phyloP scores from a whole-genome alignment of 441 rosid genomes.

The Adansonia rubrostipa region DNA sequence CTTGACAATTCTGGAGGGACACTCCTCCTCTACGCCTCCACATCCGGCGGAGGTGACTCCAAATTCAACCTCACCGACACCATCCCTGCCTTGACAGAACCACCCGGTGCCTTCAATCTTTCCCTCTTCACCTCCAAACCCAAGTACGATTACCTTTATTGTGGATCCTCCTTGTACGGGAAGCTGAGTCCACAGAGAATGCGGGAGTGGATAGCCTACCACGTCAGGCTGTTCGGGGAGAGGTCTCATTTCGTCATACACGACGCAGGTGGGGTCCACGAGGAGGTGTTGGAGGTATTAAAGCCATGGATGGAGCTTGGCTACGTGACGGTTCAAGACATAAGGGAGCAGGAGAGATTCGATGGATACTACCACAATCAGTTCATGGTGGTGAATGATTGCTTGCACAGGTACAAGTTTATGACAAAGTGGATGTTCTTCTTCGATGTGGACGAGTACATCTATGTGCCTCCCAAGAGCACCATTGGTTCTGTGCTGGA shows the following conservation, averaged over 20 bases:
- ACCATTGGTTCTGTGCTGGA: constrained; percentile 62
- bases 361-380: constrained; percentile 96
- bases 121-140: constrained; percentile 47
- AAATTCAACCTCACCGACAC: constrained; percentile 56
- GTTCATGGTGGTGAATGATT: constrained; percentile 90
- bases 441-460: constrained; percentile 87
- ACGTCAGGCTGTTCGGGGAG: constrained; percentile 67
- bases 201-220: constrained; percentile 90
- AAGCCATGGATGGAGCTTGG: constrained; percentile 93
- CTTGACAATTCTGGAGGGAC: constrained; percentile 68
- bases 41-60: constrained; percentile 66
- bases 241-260: constrained; percentile 80
- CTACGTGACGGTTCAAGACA: constrained; percentile 77
- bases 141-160: constrained; percentile 78
- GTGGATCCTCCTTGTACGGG: constrained; percentile 84
- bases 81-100: constrained; percentile 54
- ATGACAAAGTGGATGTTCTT: constrained; percentile 86
- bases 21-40: constrained; percentile 65
- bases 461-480: constrained; percentile 57
- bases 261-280: constrained; percentile 85
- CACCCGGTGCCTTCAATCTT: constrained; percentile 45
- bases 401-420: constrained; percentile 77
- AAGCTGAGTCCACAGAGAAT: constrained; percentile 72
- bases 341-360: constrained; percentile 79
- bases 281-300: constrained; percentile 72